Base-by-base conservation (phyloP, 441 rosid genomes). In the Populus trichocarpa region DNA sequence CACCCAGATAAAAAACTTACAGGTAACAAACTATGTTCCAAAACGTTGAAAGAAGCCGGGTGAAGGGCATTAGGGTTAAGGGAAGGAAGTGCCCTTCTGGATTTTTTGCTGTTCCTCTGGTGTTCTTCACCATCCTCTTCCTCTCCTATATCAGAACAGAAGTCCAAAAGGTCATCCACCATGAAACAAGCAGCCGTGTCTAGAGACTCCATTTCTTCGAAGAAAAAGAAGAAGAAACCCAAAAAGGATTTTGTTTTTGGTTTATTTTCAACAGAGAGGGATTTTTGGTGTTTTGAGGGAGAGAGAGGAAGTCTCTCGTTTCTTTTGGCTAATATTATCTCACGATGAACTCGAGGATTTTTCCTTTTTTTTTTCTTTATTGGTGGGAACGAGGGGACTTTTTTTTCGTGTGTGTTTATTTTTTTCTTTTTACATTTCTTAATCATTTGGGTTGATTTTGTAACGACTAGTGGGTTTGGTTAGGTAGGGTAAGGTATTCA, bases 141-240 rank as follows among this genome's bases (percentile, higher is more conserved):
- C 28, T 86, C 91, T 5, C 84, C 89, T 71, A 89, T 81, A 75
- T 82, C 91, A 16, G 84, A 87, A 26, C 83, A 77, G 80, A 93
- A 92, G 90, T 93, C 88, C 35, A 93, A 81, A 67, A 92, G 82
- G 80, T 87, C 95, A 42, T 91, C 97, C 83, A 88, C 93, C 84
- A 88, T 85, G 75, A 82, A 82, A 82, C 85, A 77, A 22, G 86
- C 84, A 61, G 85, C 90, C 66, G 84, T 79, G 83, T 87, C 89
- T 69, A 88, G 82, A 8, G 86, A 77, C 78, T 85, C 90, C 89
- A 88, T 85, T 1, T 72, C n/a, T 63, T 70, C 7, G 13, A 16
- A 53, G 3, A 28, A 26, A 67, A 50, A 65, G 14, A 57, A 22
- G 3, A 28, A 35, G 73, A 33, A 65, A 33, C n/a, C 57, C 20